A percentile compares a stretch with the other conserved stretches of the same genome.
Evolutionary conservation across 2,329 filamentous ascomycete genomes (phyloP).

Genomic region (Curvularia eragrostidis): DNA sequence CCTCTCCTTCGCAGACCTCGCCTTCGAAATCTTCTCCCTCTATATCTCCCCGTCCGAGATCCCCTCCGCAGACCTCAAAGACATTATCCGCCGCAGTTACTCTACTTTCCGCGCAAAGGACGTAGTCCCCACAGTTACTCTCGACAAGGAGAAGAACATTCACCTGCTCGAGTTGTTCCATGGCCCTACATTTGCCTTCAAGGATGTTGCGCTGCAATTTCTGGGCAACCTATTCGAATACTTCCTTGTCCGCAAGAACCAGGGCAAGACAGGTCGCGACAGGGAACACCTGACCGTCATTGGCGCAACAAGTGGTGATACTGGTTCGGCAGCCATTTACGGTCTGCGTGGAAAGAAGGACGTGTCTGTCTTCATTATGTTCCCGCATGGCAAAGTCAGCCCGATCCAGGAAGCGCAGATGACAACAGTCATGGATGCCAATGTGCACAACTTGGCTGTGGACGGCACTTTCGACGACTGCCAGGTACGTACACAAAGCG

Average conservation of each 20-base stretch:
- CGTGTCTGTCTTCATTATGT: slow-evolving; percentile 93
- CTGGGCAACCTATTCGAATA: slow-evolving; percentile 96
- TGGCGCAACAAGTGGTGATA: slow-evolving; percentile 60
- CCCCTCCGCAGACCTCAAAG: slow-evolving; percentile 77
- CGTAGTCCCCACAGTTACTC: slow-evolving; percentile 78
- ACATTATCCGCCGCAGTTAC: slow-evolving; percentile 85
- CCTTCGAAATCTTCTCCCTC: slow-evolving; percentile 82
- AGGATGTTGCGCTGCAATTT: slow-evolving; percentile 92
- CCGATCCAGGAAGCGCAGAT: slow-evolving; percentile 96
- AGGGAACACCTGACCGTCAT: slow-evolving; percentile 52
- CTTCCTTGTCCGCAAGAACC: slow-evolving; percentile 76
- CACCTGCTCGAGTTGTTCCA: slow-evolving; percentile 95
- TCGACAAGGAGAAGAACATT: slow-evolving; percentile 74
- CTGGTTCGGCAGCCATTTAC: slow-evolving; percentile 94
- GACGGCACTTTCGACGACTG: slow-evolving; percentile 95
- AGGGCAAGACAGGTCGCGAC: slow-evolving; percentile 73
- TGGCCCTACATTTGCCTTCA: slow-evolving; percentile 90
- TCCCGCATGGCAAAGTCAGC: slow-evolving; percentile 88
- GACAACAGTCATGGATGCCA: slow-evolving; percentile 89
- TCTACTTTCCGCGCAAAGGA: slow-evolving; percentile 83
- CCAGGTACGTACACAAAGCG: slow-evolving; percentile 62
- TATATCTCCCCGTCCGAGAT: slow-evolving; percentile 89
- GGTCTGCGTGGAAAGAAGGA: slow-evolving; percentile 95
- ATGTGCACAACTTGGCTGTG: slow-evolving; percentile 91
- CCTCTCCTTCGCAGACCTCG: slow-evolving; percentile 80